Conservation (phyloP, 2,329 filamentous ascomycete species). For the Grosmannia clavigera region DNA sequence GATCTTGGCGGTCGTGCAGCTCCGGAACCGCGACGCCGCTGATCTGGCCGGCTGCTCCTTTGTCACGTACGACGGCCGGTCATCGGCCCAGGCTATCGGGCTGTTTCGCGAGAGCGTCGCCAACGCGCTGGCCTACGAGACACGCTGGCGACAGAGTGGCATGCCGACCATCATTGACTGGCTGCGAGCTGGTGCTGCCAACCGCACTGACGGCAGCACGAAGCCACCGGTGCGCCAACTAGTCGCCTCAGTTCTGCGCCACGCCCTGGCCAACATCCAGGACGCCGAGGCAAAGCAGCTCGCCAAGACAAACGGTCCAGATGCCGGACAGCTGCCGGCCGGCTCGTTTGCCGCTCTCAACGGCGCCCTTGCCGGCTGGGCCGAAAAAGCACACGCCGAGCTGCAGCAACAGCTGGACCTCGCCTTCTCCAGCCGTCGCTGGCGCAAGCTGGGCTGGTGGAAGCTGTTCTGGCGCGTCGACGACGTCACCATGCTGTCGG, state of each 20-base stretch:
- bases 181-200: constrained; percentile 40
- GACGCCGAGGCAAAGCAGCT: constrained; percentile 29
- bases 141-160: constrained; percentile 61
- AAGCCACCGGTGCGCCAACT: constrained; percentile 56
- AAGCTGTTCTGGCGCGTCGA: constrained; percentile 92
- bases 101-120: constrained; percentile 57
- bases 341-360: constrained; percentile 34
- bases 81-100: constrained; percentile 49
- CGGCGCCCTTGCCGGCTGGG: constrained; percentile 54
- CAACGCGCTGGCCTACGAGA: constrained; percentile 61
- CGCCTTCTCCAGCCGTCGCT: constrained; percentile 63
- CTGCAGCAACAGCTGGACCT: constrained; percentile 66
- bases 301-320: neutral
- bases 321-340: constrained; percentile 15
- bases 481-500: constrained; percentile 73
- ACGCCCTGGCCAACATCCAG: constrained; percentile 37
- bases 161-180: constrained; percentile 53
- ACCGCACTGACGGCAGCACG: constrained; percentile 30
- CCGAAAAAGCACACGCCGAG: constrained; percentile 69
- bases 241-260: constrained; percentile 52
- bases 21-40: constrained; percentile 10
- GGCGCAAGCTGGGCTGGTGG: constrained; percentile 82
- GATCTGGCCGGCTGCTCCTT: constrained; percentile 36
- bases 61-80: constrained; percentile 48
- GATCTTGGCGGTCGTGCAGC: constrained; percentile 45